phyloP scores from a whole-genome alignment of 495 filamentous ascomycete genomes.

The Poronia punctata region DNA sequence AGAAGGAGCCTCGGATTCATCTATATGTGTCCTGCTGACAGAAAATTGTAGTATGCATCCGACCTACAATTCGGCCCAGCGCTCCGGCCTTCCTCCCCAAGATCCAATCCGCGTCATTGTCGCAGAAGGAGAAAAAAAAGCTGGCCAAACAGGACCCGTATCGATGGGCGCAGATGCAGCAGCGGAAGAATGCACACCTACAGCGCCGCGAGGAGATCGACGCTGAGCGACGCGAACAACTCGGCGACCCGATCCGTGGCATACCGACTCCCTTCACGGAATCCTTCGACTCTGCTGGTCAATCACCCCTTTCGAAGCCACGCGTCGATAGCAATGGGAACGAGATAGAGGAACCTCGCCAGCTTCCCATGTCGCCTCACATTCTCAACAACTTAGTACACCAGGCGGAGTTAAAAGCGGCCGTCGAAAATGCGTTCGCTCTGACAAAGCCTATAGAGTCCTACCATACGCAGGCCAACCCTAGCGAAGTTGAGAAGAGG shows the following conservation, averaged over 20 bases:
- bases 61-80: conserved; percentile 29
- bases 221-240: conserved; percentile 47
- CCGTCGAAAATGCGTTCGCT: conserved; percentile 55
- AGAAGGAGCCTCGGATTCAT: conserved; percentile 7
- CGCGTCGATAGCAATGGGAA: conserved; percentile 30
- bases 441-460: conserved; percentile 51
- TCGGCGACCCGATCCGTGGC: conserved; percentile 75
- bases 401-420: conserved; percentile 53
- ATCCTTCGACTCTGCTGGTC: conserved; percentile 61
- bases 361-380: conserved; percentile 37
- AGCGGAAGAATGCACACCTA: conserved; percentile 73
- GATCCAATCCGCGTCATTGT: conserved; percentile 44
- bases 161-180: conserved; percentile 62
- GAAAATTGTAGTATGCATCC: conserved; percentile 37
- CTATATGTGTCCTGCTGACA: too few species aligned
- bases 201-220: conserved; percentile 61
- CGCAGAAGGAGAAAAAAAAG: conserved; percentile 39
- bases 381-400: conserved; percentile 70
- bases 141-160: conserved; percentile 56
- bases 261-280: conserved; percentile 73
- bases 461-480: conserved; percentile 34
- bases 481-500: conserved; percentile 35
- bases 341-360: conserved; percentile 22
- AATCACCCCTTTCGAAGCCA: conserved; percentile 26
- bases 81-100: conserved; percentile 33